Evolutionary conservation across 2,329 filamentous ascomycete species (phyloP).

Genomic region (Beauveria brongniartii): DNA sequence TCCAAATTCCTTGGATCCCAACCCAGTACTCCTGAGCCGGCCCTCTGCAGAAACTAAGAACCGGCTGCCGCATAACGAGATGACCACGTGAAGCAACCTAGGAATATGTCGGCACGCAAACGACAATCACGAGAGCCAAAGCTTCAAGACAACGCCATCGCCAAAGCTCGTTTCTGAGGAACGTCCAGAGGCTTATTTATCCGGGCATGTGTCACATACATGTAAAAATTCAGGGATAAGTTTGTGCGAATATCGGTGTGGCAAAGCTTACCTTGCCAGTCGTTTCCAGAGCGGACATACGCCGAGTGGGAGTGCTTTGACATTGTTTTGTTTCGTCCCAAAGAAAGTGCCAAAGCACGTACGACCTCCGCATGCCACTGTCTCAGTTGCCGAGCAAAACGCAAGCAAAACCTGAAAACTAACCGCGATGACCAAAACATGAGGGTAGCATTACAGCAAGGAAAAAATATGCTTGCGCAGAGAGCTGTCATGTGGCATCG

Average conservation of each 20-base stretch:
- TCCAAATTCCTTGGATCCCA: not conserved
- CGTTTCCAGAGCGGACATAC: not conserved
- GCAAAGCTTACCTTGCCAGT: not conserved
- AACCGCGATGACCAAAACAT: not conserved
- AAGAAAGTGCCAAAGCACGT: not conserved
- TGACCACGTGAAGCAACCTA: slow-evolving; percentile 6
- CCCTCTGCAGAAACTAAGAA: not conserved
- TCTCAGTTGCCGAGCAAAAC: not conserved
- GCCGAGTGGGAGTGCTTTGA: slow-evolving; percentile 6
- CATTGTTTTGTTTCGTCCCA: slow-evolving; percentile 3
- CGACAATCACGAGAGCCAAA: not conserved
- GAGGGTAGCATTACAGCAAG: not conserved
- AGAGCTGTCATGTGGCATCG: not conserved
- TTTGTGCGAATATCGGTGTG: not conserved
- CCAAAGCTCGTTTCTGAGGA: not conserved
- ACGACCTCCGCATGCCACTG: not conserved
- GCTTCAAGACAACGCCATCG: not conserved
- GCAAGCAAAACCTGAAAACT: not conserved
- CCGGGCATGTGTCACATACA: not conserved
- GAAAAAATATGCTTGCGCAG: not conserved
- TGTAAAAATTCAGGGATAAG: not conserved
- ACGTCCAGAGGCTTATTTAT: not conserved
- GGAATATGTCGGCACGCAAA: not conserved
- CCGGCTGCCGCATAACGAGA: not conserved
- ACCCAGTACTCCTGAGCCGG: not conserved